phyloP scores from a whole-genome alignment of 495 filamentous ascomycete species.

The Aspergillus saccharolyticus region DNA sequence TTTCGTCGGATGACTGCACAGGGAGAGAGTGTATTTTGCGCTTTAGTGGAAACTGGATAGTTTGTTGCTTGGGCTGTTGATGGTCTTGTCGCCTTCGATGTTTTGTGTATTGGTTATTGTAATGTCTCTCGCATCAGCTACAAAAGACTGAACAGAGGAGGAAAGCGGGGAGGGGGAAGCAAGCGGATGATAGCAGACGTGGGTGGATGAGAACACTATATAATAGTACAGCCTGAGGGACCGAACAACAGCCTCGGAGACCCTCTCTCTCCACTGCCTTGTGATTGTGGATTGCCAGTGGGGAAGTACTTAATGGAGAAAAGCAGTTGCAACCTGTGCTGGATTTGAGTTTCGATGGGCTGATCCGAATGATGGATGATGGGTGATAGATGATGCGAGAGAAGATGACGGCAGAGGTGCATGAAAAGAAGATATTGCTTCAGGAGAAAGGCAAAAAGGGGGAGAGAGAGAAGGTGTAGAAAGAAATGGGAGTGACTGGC shows the following conservation, averaged over 20 bases:
- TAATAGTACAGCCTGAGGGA: neutral
- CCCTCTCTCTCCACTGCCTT: no score
- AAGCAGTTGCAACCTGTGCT: neutral
- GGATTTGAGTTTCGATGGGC: neutral
- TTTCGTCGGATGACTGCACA: constrained; percentile 20
- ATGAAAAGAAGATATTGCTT: neutral
- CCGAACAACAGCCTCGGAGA: no score
- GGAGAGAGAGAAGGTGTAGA: neutral
- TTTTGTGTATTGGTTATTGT: neutral
- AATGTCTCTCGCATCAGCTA: neutral
- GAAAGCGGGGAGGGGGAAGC: no score
- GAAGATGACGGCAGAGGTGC: neutral
- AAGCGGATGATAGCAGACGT: neutral
- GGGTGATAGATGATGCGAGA: neutral
- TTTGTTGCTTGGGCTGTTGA: neutral
- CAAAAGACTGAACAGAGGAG: neutral
- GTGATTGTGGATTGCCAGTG: no score
- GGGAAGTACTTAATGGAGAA: no score
- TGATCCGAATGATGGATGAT: neutral
- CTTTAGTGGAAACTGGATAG: neutral
- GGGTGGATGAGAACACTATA: neutral
- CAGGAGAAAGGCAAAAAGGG: neutral
- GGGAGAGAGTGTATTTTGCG: no score
- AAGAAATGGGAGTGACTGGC: no score
- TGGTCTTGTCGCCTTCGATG: neutral